Conservation (phyloP, 371 early-diverging fungal species). For the Haplosporangium sp. region DNA sequence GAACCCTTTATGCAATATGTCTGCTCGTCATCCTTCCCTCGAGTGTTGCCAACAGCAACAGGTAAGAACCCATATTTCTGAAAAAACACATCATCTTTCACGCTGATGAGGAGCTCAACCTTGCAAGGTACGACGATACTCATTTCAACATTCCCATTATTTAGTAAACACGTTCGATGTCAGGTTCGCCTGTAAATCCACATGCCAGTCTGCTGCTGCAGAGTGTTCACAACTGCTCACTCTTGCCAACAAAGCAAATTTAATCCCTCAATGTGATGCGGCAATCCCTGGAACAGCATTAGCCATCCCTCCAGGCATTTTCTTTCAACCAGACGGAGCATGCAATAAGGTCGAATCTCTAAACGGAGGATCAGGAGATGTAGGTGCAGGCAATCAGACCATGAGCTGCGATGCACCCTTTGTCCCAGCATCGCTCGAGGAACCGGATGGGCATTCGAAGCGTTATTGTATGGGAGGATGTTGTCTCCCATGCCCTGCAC, state of each 20-base stretch:
- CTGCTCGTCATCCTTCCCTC: constrained; percentile 39
- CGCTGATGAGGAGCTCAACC: not conserved
- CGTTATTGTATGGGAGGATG: constrained; percentile 37
- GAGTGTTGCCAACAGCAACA: not conserved
- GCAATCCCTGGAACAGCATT: constrained; percentile 23
- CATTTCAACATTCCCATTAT: too few species aligned
- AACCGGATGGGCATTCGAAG: constrained; percentile 15
- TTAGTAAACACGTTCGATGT: constrained; percentile 32
- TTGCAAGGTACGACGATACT: too few species aligned
- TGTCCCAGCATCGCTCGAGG: constrained; percentile 17
- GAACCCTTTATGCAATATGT: constrained; percentile 28
- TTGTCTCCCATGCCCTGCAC: constrained; percentile 38
- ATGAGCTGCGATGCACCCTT: constrained; percentile 25
- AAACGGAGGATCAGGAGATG: not conserved
- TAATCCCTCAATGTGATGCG: constrained; percentile 62
- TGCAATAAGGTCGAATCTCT: constrained; percentile 41
- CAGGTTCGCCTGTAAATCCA: constrained; percentile 60
- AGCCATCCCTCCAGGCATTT: constrained; percentile 38
- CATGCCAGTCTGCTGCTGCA: constrained; percentile 56
- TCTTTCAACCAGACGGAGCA: constrained; percentile 55
- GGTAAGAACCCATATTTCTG: not conserved
- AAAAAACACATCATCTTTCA: not conserved
- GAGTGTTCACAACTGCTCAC: constrained; percentile 50
- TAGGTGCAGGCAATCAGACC: constrained; percentile 8
- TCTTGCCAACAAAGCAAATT: constrained; percentile 9